Percentiles rank a stretch among this genome's conserved stretches.
phyloP scores from a whole-genome alignment of 176 grass and related monocot genomes.

The Eleusine coracana region DNA sequence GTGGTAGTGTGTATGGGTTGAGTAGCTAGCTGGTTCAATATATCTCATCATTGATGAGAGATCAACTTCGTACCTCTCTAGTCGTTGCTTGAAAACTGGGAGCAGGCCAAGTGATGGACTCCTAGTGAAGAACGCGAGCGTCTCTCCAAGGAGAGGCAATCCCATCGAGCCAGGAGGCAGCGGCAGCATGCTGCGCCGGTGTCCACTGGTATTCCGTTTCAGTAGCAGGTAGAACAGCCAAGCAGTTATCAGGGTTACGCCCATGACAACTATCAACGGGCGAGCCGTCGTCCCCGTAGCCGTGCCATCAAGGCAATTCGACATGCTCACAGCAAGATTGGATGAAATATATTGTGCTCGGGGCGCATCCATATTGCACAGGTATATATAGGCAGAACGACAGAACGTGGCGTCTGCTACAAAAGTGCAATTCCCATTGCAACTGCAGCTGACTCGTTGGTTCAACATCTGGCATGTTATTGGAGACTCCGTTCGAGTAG shows the following conservation, averaged over 20 bases:
- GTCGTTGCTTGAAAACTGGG: slow-evolving; percentile 56
- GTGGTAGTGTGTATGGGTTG: no score
- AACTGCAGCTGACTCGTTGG: no score
- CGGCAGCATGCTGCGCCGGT: neutral
- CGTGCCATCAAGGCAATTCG: neutral
- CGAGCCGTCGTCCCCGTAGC: neutral
- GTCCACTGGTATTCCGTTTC: neutral
- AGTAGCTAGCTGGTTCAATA: no score
- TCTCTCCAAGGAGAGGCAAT: slow-evolving; percentile 51
- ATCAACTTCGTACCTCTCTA: slow-evolving; percentile 29
- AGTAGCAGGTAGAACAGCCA: neutral
- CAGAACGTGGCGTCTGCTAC: neutral
- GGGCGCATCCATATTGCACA: neutral
- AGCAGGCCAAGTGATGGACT: slow-evolving; percentile 41
- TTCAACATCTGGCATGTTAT: no score
- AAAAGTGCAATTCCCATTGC: no score
- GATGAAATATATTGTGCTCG: neutral
- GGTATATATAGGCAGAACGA: neutral
- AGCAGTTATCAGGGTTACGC: neutral
- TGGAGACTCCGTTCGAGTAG: no score
- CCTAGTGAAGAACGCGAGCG: slow-evolving; percentile 46
- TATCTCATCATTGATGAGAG: no score
- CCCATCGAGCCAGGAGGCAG: slow-evolving; percentile 59
- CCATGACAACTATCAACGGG: neutral
- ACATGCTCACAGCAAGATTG: neutral